Conservation (phyloP, 1,284 basidiomycete genomes). For the Naganishia sp. region DNA sequence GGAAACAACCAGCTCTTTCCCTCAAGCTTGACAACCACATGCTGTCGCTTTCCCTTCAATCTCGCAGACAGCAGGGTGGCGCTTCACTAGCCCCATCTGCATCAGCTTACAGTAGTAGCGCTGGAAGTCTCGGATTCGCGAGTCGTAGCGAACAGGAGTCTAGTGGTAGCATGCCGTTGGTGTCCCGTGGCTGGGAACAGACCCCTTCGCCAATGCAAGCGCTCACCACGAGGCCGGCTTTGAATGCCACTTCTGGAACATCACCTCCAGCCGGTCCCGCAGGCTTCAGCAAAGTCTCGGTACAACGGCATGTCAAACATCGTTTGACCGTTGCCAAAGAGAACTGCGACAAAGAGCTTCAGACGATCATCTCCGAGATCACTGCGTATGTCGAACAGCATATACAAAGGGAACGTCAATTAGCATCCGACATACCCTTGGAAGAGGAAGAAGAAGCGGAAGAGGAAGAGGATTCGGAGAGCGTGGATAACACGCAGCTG, state of each 20-base stretch:
- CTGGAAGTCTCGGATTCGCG: slow-evolving; percentile 6
- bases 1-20: slow-evolving; percentile 49
- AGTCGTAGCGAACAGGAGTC: slow-evolving; percentile 14
- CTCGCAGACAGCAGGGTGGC: slow-evolving; percentile 29
- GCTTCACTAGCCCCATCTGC: slow-evolving; percentile 8
- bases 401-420: slow-evolving; percentile 60
- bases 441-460: neutral
- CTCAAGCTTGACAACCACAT: slow-evolving; percentile 49
- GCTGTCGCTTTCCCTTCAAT: slow-evolving; percentile 29
- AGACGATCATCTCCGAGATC: slow-evolving; percentile 87
- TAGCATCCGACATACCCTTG: neutral
- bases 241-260: slow-evolving; percentile 18
- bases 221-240: neutral
- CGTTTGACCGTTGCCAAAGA: slow-evolving; percentile 91
- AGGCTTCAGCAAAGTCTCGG: slow-evolving; percentile 62
- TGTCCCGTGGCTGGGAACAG: slow-evolving; percentile 47
- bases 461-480: too few relatives aligned
- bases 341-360: slow-evolving; percentile 91
- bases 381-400: slow-evolving; percentile 90
- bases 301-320: slow-evolving; percentile 87
- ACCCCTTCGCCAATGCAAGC: slow-evolving; percentile 45
- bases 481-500: too few relatives aligned
- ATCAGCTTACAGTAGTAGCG: slow-evolving; percentile 8
- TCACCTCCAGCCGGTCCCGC: slow-evolving; percentile 37
- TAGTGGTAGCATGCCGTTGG: slow-evolving; percentile 42